These are phyloP conservation scores for Hanseniaspora taiwanica DNA, from an alignment of 805 yeast species.

Conservation along the genomic window DNA sequence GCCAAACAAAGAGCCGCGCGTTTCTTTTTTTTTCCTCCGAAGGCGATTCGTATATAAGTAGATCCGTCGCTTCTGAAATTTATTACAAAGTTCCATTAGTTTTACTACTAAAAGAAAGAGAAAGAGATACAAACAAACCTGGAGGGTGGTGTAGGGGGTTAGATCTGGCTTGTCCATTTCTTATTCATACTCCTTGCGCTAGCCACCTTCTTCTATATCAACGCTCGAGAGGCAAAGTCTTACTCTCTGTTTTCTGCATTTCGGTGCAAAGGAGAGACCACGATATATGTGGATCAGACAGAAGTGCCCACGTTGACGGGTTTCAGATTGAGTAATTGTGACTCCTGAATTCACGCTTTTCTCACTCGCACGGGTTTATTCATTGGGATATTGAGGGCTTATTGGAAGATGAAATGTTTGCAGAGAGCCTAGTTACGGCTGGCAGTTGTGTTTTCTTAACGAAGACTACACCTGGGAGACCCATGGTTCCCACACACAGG, in stretches of 20 bases:
- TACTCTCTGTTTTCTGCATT: slow-evolving; percentile 19
- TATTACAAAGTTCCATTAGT: neutral
- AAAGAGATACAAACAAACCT: neutral
- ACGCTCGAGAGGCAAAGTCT: slow-evolving; percentile 56
- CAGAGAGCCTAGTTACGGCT: too few species aligned
- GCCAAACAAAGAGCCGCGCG: too few species aligned
- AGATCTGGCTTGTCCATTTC: neutral
- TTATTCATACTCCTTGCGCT: neutral
- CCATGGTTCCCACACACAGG: too few species aligned
- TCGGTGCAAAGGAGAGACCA: slow-evolving; percentile 14
- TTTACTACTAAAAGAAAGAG: neutral
- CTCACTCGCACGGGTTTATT: too few species aligned
- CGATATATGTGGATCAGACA: slow-evolving; percentile 39
- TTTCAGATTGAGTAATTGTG: slow-evolving; percentile 54
- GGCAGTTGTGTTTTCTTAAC: too few species aligned
- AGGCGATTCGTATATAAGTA: neutral
- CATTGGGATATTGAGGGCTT: too few species aligned
- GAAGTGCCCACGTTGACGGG: slow-evolving; percentile 97
- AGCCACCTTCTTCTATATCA: slow-evolving; percentile 21
- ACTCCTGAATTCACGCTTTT: neutral
- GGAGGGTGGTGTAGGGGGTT: neutral
- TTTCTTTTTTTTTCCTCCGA: neutral
- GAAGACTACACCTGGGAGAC: too few species aligned
- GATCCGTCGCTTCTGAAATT: too few species aligned
- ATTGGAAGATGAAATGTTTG: neutral